Percentiles rank a stretch among this genome's conserved stretches.
Evolutionary conservation across 2,329 filamentous ascomycete genomes (phyloP).

Genomic region (Neofusicoccum parvum): DNA sequence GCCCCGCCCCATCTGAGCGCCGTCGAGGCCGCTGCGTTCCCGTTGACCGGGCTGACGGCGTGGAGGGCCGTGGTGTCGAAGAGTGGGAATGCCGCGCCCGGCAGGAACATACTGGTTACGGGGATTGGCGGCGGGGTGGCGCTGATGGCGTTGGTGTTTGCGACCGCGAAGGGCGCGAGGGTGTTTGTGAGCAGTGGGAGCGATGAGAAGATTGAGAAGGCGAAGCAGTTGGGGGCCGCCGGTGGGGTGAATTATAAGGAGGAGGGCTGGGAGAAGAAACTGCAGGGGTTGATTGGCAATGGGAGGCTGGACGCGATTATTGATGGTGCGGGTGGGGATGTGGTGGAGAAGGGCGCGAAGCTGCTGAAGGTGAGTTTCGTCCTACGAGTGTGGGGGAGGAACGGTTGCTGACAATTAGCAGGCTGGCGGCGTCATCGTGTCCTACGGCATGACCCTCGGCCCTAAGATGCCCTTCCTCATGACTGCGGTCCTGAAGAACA

Average conservation of each 20-base stretch:
- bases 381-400: slow-evolving; percentile 1
- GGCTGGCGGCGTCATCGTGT: slow-evolving; percentile 77
- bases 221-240: slow-evolving; percentile 70
- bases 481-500: slow-evolving; percentile 80
- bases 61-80: slow-evolving; percentile 88
- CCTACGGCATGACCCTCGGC: slow-evolving; percentile 87
- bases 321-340: slow-evolving; percentile 86
- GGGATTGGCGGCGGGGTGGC: slow-evolving; percentile 94
- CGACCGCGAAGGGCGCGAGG: slow-evolving; percentile 59
- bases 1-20: slow-evolving; percentile 72
- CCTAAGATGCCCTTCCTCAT: slow-evolving; percentile 89
- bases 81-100: slow-evolving; percentile 62
- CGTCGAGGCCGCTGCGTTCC: slow-evolving; percentile 79
- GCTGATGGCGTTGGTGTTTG: slow-evolving; percentile 78
- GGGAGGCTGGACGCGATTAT: slow-evolving; percentile 82
- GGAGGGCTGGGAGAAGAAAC: slow-evolving; percentile 77
- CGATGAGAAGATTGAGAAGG: slow-evolving; percentile 73
- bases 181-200: slow-evolving; percentile 82
- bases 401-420: slow-evolving; percentile 26
- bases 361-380: slow-evolving; percentile 62
- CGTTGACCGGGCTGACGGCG: slow-evolving; percentile 81
- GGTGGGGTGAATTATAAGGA: slow-evolving; percentile 84
- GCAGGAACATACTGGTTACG: slow-evolving; percentile 79
- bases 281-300: slow-evolving; percentile 62
- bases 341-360: slow-evolving; percentile 68